Conservation (phyloP, 2,329 filamentous ascomycete genomes). For the Botrytis sinoallii region DNA sequence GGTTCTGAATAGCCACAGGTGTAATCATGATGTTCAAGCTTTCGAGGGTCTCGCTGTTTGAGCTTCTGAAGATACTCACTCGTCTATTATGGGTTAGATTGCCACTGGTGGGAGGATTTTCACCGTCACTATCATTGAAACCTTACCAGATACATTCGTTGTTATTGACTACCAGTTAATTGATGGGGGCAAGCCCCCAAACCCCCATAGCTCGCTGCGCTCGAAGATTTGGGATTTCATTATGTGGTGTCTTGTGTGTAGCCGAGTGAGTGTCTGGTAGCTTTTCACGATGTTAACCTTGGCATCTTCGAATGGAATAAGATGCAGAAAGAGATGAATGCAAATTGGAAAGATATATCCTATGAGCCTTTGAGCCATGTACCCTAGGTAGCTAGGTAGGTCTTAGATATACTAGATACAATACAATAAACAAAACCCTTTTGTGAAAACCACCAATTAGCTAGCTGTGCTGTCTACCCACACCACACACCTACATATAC, state of each 20-base stretch:
- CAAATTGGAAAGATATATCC: not conserved
- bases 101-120: not conserved
- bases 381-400: not conserved
- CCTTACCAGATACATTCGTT: not conserved
- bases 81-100: not conserved
- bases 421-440: not conserved
- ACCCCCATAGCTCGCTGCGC: not conserved
- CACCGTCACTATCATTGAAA: not conserved
- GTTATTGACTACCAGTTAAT: not conserved
- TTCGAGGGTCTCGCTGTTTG: not conserved
- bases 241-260: not conserved
- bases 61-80: not conserved
- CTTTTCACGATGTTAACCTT: not conserved
- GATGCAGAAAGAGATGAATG: not conserved
- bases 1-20: not conserved
- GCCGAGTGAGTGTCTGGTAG: not conserved
- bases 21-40: not conserved
- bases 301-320: too few relatives aligned
- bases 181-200: not conserved
- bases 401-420: not conserved
- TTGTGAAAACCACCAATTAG: not conserved
- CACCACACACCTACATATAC: not conserved
- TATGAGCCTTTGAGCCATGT: not conserved
- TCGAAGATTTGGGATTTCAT: not conserved
- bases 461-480: not conserved